Base-by-base conservation (phyloP, 225 moss, liverwort and hornwort genomes). In the Thuidium tamariscinum region DNA sequence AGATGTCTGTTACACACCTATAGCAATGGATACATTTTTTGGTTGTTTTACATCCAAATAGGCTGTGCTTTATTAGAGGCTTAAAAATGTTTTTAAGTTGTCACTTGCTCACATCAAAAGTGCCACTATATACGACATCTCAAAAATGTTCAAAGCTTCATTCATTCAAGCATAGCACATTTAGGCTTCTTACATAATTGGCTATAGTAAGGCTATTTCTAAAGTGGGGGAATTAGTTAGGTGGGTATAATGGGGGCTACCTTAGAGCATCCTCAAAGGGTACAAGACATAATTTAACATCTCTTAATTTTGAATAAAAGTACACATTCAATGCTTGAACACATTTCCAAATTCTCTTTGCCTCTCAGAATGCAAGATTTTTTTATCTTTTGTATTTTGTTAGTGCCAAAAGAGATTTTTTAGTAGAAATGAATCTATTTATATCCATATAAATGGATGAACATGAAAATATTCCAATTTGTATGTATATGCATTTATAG, bases 211-310 rank as follows among this genome's bases (percentile, higher is more conserved):
- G 13, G 14, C 9, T 51, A 13, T 51, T 22, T 13, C 9, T 74
- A 51, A 34, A 32, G 8, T 32, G 2, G 3, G 22, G 1, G 21
- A 48, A 74, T 51, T 34, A 18, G 2, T 48, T 72, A 72, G 72
- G 11, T 72, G 0, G 18, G 2, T 29, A 44, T 17, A 46, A 30
- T 7, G 11, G 29, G 6, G 4, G 18, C 30, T 72, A 10, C 7
- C 2, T 29, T 72, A 27, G 6, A 46, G 2, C 30, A 72, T 72
- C 0, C 0, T 0, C 10, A 48, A 18, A 30, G 0, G 7, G 1
- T 3, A 1, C 3, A 46, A 72, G 17, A 29, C 29, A 30, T 29
- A 72, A 46, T 46, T 7, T 18, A 72, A 18, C 11, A 30, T 46
- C 18, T 44, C 18, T 11, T 30, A 30, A 17, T 48, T 46, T 30